Evolutionary conservation across 345 rosid genomes (phyloP).

Genomic region (Syzygium aqueum): DNA sequence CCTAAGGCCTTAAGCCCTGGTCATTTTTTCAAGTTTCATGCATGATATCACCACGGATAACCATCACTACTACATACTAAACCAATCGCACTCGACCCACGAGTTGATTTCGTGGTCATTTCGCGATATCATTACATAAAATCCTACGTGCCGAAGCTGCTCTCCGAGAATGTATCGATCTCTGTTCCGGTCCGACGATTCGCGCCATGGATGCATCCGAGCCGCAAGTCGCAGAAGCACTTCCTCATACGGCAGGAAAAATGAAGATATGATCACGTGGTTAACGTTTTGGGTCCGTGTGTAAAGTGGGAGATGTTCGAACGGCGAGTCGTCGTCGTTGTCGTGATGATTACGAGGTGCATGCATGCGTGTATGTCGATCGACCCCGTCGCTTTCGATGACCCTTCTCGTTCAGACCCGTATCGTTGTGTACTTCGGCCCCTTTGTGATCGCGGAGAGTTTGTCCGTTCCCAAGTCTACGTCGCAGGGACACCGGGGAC

Average conservation of each 20-base stretch:
- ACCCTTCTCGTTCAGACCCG: not conserved
- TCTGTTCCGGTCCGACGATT: not conserved
- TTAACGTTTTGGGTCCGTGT: not conserved
- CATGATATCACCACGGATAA: not conserved
- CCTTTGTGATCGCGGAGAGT: not conserved
- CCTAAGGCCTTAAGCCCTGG: not conserved
- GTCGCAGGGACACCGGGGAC: not conserved
- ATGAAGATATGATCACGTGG: not conserved
- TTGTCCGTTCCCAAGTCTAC: not conserved
- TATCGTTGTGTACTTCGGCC: not conserved
- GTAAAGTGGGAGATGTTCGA: not conserved
- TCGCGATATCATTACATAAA: not conserved
- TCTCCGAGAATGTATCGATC: no score
- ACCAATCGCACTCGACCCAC: accelerated
- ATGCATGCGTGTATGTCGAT: not conserved
- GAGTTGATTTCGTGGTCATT: not conserved
- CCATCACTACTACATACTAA: not conserved
- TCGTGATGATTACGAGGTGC: not conserved
- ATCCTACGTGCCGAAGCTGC: not conserved
- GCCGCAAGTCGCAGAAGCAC: not conserved
- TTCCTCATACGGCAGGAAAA: not conserved
- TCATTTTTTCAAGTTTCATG: not conserved
- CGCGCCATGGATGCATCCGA: not conserved
- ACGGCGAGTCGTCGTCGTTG: not conserved
- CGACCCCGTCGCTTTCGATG: not conserved